Evolutionary conservation across 345 rosid genomes (phyloP), one percentile per base, ranked within the genome.

Genomic region (Crucihimalaya himalaica): DNA sequence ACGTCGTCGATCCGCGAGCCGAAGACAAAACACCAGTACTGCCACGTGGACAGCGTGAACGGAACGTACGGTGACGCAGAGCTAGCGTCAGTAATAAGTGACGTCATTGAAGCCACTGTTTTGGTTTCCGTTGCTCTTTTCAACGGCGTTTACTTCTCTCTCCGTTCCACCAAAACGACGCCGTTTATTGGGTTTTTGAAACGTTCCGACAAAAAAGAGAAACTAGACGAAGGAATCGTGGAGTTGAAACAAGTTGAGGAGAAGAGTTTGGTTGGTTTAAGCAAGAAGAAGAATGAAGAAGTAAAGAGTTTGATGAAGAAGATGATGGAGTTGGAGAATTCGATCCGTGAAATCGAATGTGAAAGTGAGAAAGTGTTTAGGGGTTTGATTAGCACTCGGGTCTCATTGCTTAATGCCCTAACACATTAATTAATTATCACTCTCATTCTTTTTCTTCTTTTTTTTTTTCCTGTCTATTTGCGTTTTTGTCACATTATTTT

Each of bases 291-390:
- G 21, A 71, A 57, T n/a, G 82, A 79, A 18, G 82, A 79, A 58
- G 47, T 79, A 6, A 79, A 51, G 60, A 50, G 27, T 31, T 29
- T 79, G 70, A 46, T 40, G 68, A 74, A 73, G 72, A 79, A 62
- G 43, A 79, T 79, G 82, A 56, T 55, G 72, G 72, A 74, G 0
- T 56, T 79, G n/a, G 82, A 79, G 43, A 58, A 62, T 55, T 70
- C 79, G 34, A 69, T 63, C 0, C 40, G 62, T 31, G 79, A 57
- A 47, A 74, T 79, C 7, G 82, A 79, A 64, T 63, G 50, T 63
- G 76, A 50, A 11, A 74, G 72, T 45, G 79, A 79, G 68, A 79
- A 73, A 70, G 79, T 79, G 75, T 74, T 74, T 69, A 79, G 82
- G 76, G 70, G 79, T 55, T 63, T 79, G 69, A 79, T 79, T 63